A percentile compares a stretch with the other conserved stretches of the same genome.
Conservation (phyloP, 1,139 yeast genomes). For the Sugiyamaella xylanicola region DNA sequence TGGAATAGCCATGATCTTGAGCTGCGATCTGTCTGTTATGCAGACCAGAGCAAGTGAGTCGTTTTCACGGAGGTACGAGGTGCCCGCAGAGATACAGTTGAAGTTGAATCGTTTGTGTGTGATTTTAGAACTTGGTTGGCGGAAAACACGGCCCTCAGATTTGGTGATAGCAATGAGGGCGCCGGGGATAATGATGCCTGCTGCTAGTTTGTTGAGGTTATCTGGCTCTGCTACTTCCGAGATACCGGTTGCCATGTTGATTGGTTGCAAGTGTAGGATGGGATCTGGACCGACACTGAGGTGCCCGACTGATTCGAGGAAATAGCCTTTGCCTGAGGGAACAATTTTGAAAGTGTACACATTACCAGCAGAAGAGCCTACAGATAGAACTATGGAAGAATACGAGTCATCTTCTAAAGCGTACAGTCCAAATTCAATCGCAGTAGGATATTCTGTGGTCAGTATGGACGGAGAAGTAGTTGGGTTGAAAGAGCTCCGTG, state of each 20-base stretch:
- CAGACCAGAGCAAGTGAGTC: slow-evolving; percentile 49
- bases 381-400: slow-evolving; percentile 69
- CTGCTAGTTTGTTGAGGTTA: slow-evolving; percentile 60
- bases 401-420: slow-evolving; percentile 62
- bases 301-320: slow-evolving; percentile 57
- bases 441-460: slow-evolving; percentile 54
- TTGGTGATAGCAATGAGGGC: slow-evolving; percentile 59
- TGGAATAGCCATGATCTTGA: slow-evolving; percentile 54
- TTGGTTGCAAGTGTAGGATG: slow-evolving; percentile 59
- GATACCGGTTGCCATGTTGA: slow-evolving; percentile 58
- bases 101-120: slow-evolving; percentile 55
- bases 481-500: slow-evolving; percentile 16
- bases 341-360: slow-evolving; percentile 64
- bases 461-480: slow-evolving; percentile 16
- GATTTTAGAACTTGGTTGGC: slow-evolving; percentile 53
- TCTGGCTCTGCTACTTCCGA: slow-evolving; percentile 66
- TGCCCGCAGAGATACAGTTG: slow-evolving; percentile 55
- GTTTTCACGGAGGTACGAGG: slow-evolving; percentile 51
- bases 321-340: slow-evolving; percentile 70
- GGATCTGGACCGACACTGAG: slow-evolving; percentile 53
- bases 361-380: slow-evolving; percentile 83
- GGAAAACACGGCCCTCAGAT: slow-evolving; percentile 65
- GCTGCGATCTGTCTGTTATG: slow-evolving; percentile 45
- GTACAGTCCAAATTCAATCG: slow-evolving; percentile 72
- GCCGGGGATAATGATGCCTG: slow-evolving; percentile 66